Evolutionary conservation across 345 rosid genomes (phyloP).

Genomic region (Ailanthus altissimus): DNA sequence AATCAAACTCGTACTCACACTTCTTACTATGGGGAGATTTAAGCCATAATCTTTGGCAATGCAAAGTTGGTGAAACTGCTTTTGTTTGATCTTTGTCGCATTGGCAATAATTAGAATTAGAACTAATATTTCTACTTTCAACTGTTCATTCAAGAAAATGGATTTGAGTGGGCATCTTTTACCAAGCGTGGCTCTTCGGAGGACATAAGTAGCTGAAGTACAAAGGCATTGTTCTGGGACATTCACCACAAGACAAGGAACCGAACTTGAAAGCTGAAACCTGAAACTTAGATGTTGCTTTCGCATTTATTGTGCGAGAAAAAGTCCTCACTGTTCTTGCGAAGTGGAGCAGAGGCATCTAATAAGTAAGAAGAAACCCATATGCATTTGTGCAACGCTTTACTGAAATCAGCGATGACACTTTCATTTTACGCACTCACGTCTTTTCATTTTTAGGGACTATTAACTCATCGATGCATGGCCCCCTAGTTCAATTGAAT

Average conservation of each 20-base stretch:
- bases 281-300: neutral
- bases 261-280: neutral
- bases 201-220: no score
- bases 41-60: neutral
- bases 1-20: neutral
- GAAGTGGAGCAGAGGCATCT: slow-evolving; percentile 4
- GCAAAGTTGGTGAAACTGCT: neutral
- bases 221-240: no score
- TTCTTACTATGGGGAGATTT: neutral
- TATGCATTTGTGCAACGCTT: slow-evolving; percentile 2
- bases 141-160: no score
- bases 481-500: no score
- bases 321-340: neutral
- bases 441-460: slow-evolving; percentile 6
- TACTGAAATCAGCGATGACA: neutral
- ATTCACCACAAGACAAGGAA: no score
- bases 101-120: neutral
- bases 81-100: neutral
- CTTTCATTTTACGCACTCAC: neutral
- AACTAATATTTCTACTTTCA: neutral
- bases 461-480: neutral
- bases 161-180: no score
- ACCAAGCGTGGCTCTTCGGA: no score
- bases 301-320: neutral
- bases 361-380: neutral